phyloP scores from a whole-genome alignment of 2,329 filamentous ascomycete species.

The Fusarium pseudograminearum region DNA sequence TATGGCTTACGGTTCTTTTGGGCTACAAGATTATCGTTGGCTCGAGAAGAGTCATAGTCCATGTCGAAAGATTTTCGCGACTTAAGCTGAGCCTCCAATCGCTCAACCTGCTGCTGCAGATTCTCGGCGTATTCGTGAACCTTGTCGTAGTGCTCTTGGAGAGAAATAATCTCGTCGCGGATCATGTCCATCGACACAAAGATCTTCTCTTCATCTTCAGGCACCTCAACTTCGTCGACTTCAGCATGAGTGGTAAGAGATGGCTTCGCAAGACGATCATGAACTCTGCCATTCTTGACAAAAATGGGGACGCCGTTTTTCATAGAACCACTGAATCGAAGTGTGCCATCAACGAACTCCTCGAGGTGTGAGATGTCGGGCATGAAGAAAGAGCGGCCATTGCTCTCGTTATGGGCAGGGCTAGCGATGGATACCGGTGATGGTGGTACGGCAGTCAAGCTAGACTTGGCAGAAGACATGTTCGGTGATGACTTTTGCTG shows the following conservation, averaged over 20 bases:
- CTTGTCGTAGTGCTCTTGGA: constrained; percentile 68
- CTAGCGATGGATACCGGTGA: constrained; percentile 53
- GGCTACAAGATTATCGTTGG: constrained; percentile 58
- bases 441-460: constrained; percentile 57
- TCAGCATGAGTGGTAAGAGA: constrained; percentile 57
- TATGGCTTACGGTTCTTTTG: constrained; percentile 68
- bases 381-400: constrained; percentile 65
- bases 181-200: constrained; percentile 73
- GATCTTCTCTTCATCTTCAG: constrained; percentile 67
- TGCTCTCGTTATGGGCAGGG: constrained; percentile 55
- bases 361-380: constrained; percentile 67
- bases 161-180: constrained; percentile 66
- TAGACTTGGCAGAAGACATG: constrained; percentile 57
- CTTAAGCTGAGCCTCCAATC: constrained; percentile 62
- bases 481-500: constrained; percentile 50
- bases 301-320: constrained; percentile 68
- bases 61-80: constrained; percentile 58
- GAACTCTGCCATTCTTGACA: constrained; percentile 65
- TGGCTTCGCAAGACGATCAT: constrained; percentile 56
- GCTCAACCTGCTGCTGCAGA: constrained; percentile 64
- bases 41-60: constrained; percentile 58
- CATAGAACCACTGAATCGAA: constrained; percentile 63
- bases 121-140: constrained; percentile 66
- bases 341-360: constrained; percentile 67
- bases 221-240: constrained; percentile 63